phyloP scores from a whole-genome alignment of 2,329 filamentous ascomycete genomes.

The Aspergillus sojae region DNA sequence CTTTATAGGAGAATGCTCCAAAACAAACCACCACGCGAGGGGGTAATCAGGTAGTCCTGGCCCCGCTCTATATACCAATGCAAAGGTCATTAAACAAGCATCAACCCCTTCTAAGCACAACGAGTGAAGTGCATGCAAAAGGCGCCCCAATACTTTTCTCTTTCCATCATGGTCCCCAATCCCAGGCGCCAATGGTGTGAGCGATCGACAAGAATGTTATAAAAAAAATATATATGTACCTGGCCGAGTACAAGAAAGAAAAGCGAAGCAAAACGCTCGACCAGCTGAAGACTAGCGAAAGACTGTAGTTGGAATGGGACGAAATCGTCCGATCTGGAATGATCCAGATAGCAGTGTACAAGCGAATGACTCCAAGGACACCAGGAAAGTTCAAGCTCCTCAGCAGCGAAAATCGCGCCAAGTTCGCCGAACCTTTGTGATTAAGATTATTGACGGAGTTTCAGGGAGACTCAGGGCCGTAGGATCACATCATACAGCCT shows the following conservation, averaged over 20 bases:
- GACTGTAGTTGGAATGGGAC: slow-evolving; percentile 36
- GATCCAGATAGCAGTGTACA: slow-evolving; percentile 32
- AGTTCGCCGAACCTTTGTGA: slow-evolving; percentile 29
- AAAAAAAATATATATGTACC: slow-evolving; percentile 31
- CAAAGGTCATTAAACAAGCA: slow-evolving; percentile 32
- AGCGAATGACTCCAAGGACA: slow-evolving; percentile 41
- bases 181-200: slow-evolving; percentile 42
- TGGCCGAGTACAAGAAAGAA: slow-evolving; percentile 33
- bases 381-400: slow-evolving; percentile 9
- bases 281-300: slow-evolving; percentile 37
- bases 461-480: slow-evolving; percentile 16
- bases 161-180: slow-evolving; percentile 27
- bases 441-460: slow-evolving; percentile 45
- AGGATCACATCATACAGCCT: slow-evolving; percentile 17
- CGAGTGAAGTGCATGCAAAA: slow-evolving; percentile 41
- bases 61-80: slow-evolving; percentile 38
- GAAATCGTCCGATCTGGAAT: slow-evolving; percentile 21
- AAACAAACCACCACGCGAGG: slow-evolving; percentile 1
- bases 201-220: slow-evolving; percentile 44
- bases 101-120: slow-evolving; percentile 39
- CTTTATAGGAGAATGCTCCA: neutral
- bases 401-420: neutral
- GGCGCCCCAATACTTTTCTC: slow-evolving; percentile 33
- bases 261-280: slow-evolving; percentile 31
- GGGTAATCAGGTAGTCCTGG: neutral